Conservation (phyloP, 306 rosid genomes). For the Vigna reflexopilosa region DNA sequence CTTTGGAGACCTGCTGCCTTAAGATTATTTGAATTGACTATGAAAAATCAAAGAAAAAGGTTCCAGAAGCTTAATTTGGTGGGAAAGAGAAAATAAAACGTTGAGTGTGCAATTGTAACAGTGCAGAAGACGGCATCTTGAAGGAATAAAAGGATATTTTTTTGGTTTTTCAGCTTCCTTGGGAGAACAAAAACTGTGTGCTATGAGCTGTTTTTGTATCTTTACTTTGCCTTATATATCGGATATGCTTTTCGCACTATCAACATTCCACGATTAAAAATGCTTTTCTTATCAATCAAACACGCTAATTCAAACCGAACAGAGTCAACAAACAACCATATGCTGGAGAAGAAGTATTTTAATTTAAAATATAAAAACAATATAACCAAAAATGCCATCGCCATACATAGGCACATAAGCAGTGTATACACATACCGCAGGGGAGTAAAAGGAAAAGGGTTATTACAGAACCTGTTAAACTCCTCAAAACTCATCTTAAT, state of each 20-base stretch:
- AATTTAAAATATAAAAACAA: not conserved
- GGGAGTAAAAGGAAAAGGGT: not conserved
- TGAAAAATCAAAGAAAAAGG: not conserved
- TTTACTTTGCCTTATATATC: not conserved
- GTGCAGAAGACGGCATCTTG: not conserved
- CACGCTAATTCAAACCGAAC: not conserved
- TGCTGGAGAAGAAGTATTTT: slow-evolving; percentile 19
- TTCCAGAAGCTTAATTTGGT: not conserved
- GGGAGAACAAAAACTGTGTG: not conserved
- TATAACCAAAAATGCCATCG: slow-evolving; percentile 25
- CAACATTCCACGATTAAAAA: slow-evolving; percentile 3
- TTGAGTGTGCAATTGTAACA: not conserved
- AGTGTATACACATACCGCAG: slow-evolving; percentile 11
- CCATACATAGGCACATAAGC: slow-evolving; percentile 17
- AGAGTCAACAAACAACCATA: not conserved
- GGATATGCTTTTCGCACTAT: slow-evolving; percentile 34
- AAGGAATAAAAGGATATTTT: slow-evolving; percentile 18
- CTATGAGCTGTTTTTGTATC: not conserved
- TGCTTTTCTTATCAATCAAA: not conserved
- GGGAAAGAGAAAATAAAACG: not conserved
- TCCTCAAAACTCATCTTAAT: slow-evolving; percentile 36
- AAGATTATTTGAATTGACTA: slow-evolving; percentile 21
- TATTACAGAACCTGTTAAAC: slow-evolving; percentile 42
- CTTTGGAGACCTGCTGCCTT: not conserved
- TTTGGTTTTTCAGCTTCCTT: not conserved